Conservation (phyloP, 2,329 filamentous ascomycete genomes). For the Nothophoma quercina region DNA sequence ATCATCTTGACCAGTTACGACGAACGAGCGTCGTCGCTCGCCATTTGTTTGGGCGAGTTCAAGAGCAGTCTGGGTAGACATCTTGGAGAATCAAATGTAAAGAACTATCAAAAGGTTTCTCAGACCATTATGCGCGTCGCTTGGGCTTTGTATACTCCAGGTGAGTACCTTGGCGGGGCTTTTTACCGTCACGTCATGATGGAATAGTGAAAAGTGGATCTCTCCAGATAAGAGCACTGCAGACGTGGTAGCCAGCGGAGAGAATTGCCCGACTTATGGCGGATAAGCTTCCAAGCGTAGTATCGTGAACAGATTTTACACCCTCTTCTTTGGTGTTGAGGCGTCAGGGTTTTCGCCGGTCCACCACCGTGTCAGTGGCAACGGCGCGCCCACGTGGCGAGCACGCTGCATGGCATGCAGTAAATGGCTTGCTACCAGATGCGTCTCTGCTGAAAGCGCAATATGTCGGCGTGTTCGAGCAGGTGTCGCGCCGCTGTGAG, state of each 20-base stretch:
- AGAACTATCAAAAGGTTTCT: no score
- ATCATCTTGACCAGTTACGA: not conserved
- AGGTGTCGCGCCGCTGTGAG: not conserved
- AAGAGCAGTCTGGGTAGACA: slow-evolving; percentile 11
- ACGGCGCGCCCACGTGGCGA: slow-evolving; percentile 5
- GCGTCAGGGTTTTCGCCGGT: slow-evolving; percentile 13
- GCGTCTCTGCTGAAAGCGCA: not conserved
- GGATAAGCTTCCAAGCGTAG: not conserved
- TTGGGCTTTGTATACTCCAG: not conserved
- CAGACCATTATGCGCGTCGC: not conserved
- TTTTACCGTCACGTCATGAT: slow-evolving; percentile 9
- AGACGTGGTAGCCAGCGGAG: slow-evolving; percentile 11
- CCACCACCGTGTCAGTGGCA: slow-evolving; percentile 5
- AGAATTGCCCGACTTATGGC: slow-evolving; percentile 1
- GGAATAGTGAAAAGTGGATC: slow-evolving; percentile 8
- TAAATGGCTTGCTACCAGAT: not conserved
- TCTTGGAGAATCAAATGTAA: no score
- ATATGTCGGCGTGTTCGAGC: not conserved
- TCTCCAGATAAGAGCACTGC: slow-evolving; percentile 10
- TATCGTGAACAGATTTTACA: slow-evolving; percentile 1
- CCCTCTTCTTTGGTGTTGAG: slow-evolving; percentile 3
- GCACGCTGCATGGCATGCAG: not conserved
- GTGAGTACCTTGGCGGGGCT: not conserved
- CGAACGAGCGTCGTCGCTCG: slow-evolving; percentile 12
- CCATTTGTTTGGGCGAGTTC: slow-evolving; percentile 2